Conservation (phyloP, 1,284 basidiomycete species). For the Pyrrhoderma noxium region DNA sequence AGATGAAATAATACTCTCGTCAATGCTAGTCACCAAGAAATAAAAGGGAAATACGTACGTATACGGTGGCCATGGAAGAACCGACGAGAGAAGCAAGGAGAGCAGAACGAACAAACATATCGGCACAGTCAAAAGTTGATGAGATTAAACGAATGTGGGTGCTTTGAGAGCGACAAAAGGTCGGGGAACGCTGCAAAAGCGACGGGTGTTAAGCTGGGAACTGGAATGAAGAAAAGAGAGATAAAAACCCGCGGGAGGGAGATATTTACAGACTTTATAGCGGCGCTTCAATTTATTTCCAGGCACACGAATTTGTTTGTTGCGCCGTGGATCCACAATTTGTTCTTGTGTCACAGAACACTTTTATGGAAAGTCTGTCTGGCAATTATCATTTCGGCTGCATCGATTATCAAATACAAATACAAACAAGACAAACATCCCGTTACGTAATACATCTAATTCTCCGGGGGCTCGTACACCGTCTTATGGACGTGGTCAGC, state of each 20-base stretch:
- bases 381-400: too few relatives aligned
- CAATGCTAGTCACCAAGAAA: too few relatives aligned
- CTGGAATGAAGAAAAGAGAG: neutral
- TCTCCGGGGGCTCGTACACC: slow-evolving; percentile 51
- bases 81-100: slow-evolving; percentile 48
- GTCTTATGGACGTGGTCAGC: slow-evolving; percentile 66
- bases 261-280: neutral
- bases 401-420: too few relatives aligned
- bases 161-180: slow-evolving; percentile 9
- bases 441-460: too few relatives aligned
- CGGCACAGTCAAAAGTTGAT: slow-evolving; percentile 13
- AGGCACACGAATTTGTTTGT: neutral
- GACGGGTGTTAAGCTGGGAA: neutral
- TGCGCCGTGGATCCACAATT: neutral
- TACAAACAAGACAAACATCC: too few relatives aligned
- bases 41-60: slow-evolving; percentile 35
- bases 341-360: too few relatives aligned
- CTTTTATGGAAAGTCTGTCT: too few relatives aligned
- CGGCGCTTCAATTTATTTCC: slow-evolving; percentile 7
- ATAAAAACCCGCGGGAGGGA: neutral
- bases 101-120: slow-evolving; percentile 46
- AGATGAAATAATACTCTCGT: too few relatives aligned
- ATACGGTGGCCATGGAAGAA: slow-evolving; percentile 50
- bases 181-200: neutral
- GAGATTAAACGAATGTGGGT: slow-evolving; percentile 16